phyloP scores from a whole-genome alignment of 257 asterid genomes.

The Nyctanthes arbortristis region DNA sequence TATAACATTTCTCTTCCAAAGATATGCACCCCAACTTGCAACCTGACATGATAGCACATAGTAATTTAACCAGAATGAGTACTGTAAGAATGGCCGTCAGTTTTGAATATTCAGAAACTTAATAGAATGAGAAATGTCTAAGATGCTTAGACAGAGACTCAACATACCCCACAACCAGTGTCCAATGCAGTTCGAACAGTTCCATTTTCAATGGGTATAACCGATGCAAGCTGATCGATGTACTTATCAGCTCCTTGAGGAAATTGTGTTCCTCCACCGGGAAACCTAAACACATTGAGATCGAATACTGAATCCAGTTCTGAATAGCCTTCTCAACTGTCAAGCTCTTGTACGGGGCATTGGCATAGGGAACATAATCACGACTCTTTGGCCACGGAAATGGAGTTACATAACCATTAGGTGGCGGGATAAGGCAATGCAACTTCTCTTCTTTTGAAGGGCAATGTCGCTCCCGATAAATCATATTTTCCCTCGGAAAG shows the following conservation, averaged over 20 bases:
- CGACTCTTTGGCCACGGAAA: constrained; percentile 74
- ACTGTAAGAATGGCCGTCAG: background rate
- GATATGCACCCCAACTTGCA: constrained; percentile 73
- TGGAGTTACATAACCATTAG: constrained; percentile 57
- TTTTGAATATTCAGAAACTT: background rate
- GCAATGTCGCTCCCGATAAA: constrained; percentile 61
- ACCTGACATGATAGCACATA: constrained; percentile 35
- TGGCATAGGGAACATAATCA: constrained; percentile 61
- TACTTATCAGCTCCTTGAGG: constrained; percentile 70
- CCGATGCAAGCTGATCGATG: constrained; percentile 66
- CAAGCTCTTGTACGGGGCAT: constrained; percentile 64
- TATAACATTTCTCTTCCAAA: constrained; percentile 53
- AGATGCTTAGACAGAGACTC: background rate
- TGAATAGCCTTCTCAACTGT: constrained; percentile 69
- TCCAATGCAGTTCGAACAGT: constrained; percentile 64
- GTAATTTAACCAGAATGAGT: background rate
- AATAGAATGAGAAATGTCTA: background rate
- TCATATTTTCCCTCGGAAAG: constrained; percentile 47
- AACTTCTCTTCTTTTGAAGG: constrained; percentile 44
- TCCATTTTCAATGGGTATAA: constrained; percentile 55
- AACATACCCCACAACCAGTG: constrained; percentile 65
- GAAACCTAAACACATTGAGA: constrained; percentile 62
- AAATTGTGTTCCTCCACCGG: constrained; percentile 69
- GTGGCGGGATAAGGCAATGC: constrained; percentile 62
- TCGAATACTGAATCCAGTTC: constrained; percentile 70